phyloP scores from a whole-genome alignment of 2,329 filamentous ascomycete genomes.

The Fusarium sambucinum region DNA sequence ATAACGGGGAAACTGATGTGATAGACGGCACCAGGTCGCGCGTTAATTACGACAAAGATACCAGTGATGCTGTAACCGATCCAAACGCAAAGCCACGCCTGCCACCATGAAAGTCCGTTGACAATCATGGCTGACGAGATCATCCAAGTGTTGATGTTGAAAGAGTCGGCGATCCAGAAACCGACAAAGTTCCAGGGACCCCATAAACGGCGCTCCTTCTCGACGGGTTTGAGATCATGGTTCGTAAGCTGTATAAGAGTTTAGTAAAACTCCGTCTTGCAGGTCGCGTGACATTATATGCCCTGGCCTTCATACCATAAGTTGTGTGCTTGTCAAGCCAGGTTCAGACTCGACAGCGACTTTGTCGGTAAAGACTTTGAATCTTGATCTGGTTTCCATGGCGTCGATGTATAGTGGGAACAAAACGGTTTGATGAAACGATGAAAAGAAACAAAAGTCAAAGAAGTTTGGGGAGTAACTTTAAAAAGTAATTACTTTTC shows the following conservation, averaged over 20 bases:
- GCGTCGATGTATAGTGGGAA: neutral
- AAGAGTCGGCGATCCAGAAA: conserved; percentile 87
- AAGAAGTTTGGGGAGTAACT: conserved; percentile 16
- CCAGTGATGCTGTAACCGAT: conserved; percentile 84
- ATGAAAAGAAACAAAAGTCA: conserved; percentile 1
- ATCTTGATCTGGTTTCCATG: conserved; percentile 53
- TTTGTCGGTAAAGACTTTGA: conserved; percentile 65
- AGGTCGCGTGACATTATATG: conserved; percentile 6
- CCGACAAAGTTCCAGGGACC: conserved; percentile 87
- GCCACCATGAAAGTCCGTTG: conserved; percentile 87
- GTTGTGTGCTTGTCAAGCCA: conserved; percentile 80
- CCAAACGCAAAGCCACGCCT: conserved; percentile 90
- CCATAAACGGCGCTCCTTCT: conserved; percentile 85
- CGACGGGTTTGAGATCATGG: conserved; percentile 83
- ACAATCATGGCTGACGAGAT: conserved; percentile 87
- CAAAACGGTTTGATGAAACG: neutral
- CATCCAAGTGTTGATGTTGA: conserved; percentile 96
- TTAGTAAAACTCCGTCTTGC: conserved; percentile 31
- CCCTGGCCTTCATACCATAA: conserved; percentile 70
- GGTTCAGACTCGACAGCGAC: conserved; percentile 80
- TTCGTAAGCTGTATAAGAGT: conserved; percentile 73
- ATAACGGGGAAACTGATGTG: conserved; percentile 91
- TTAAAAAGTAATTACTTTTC: conserved; percentile 14
- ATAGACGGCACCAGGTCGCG: conserved; percentile 86
- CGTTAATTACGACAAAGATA: conserved; percentile 80